Percentiles rank a stretch among this genome's conserved stretches.
Conservation (phyloP, 306 rosid species). For the Cucurbita ficifolia region DNA sequence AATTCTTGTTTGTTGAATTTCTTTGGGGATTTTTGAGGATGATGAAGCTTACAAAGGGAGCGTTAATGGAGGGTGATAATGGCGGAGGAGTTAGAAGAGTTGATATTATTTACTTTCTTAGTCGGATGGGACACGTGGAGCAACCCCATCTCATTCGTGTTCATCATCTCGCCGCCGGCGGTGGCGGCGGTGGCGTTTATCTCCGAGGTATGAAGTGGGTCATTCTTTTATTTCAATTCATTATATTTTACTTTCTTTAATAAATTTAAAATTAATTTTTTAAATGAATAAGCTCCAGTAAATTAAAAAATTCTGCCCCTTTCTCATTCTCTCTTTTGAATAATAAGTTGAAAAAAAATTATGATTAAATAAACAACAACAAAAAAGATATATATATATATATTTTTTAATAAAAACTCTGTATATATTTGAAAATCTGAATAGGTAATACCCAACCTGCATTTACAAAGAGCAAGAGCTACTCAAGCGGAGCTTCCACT, state of each 20-base stretch:
- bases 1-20: too few relatives aligned
- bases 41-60: background rate
- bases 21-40: too few relatives aligned
- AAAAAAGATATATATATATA: too few relatives aligned
- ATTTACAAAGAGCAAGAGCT: conserved; percentile 28
- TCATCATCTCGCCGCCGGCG: conserved; percentile 45
- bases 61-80: background rate
- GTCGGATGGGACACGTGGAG: conserved; percentile 37
- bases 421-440: background rate
- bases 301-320: background rate
- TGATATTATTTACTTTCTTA: conserved; percentile 60
- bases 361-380: background rate
- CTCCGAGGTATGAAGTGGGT: conserved; percentile 41
- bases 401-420: too few relatives aligned
- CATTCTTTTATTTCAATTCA: too few relatives aligned
- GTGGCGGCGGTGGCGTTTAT: conserved; percentile 53
- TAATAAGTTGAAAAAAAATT: background rate
- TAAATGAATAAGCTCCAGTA: background rate
- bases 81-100: conserved; percentile 40
- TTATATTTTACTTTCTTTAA: too few relatives aligned
- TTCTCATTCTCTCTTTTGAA: background rate
- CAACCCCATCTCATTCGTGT: conserved; percentile 80
- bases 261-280: too few relatives aligned
- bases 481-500: conserved; percentile 37
- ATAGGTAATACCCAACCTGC: conserved; percentile 16